phyloP scores from a whole-genome alignment of 2,329 filamentous ascomycete species.

The Ophiostoma sp. region DNA sequence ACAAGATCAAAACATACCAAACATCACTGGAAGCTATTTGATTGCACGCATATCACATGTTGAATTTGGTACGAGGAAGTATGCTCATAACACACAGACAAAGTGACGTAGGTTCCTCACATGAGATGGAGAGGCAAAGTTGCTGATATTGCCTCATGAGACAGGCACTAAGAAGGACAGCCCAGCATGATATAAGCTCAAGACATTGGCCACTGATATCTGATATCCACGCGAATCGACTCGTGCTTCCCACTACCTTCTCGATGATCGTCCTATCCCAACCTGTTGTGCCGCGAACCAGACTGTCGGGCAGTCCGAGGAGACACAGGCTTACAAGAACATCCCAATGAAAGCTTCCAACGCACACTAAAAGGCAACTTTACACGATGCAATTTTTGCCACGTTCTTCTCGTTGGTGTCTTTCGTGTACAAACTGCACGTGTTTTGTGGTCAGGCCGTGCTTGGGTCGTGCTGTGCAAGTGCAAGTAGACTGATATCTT shows the following conservation, averaged over 20 bases:
- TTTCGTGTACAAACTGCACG: not conserved
- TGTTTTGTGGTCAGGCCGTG: not conserved
- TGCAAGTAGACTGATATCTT: not conserved
- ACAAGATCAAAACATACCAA: not conserved
- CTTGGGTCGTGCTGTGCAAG: too few species aligned
- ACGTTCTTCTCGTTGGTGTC: not conserved
- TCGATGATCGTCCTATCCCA: not conserved
- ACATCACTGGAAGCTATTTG: not conserved
- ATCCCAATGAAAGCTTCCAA: not conserved
- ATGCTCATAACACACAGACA: not conserved
- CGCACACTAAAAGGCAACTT: not conserved
- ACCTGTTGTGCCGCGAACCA: not conserved
- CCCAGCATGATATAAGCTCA: not conserved
- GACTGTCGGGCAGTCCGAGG: not conserved
- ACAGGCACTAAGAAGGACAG: not conserved
- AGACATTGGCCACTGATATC: not conserved
- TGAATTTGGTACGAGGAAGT: not conserved
- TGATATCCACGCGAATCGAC: not conserved
- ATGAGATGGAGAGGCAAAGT: not conserved
- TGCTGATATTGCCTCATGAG: not conserved
- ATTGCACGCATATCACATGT: not conserved
- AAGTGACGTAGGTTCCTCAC: not conserved
- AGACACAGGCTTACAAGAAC: not conserved
- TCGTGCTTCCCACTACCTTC: too few species aligned
- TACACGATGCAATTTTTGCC: not conserved